Evolutionary conservation across 768 basidiomycete species (phyloP).

Genomic region (Phaffia tasmanica): DNA sequence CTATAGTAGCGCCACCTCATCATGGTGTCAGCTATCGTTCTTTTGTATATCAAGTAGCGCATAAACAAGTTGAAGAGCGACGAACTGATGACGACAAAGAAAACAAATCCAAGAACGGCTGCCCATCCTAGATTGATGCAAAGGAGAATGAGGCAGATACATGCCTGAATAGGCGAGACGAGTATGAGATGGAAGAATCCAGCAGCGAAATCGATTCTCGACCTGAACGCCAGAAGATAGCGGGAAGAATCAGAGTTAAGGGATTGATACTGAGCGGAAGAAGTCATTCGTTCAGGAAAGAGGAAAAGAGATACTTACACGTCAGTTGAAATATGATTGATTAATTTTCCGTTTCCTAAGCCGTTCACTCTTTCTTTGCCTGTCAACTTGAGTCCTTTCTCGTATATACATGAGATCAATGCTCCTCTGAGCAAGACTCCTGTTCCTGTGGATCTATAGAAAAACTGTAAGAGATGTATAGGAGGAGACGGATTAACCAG

Average conservation of each 20-base stretch:
- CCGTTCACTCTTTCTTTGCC: conserved; percentile 11
- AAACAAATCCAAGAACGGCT: conserved; percentile 20
- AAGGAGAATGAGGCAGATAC: conserved; percentile 21
- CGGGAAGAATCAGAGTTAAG: neutral
- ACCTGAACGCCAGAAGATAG: conserved; percentile 5
- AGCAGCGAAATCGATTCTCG: conserved; percentile 42
- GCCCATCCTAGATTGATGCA: conserved; percentile 48
- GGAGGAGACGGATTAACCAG: neutral
- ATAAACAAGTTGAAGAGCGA: too few species aligned
- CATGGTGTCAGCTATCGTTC: too few species aligned
- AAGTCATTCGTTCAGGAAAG: too few species aligned
- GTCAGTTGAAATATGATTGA: conserved; percentile 46
- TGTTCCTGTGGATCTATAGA: conserved; percentile 30
- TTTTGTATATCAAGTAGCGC: too few species aligned
- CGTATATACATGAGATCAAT: conserved; percentile 33
- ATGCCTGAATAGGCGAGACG: conserved; percentile 15
- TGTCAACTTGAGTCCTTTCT: conserved; percentile 13
- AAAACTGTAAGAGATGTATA: conserved; percentile 28
- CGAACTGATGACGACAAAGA: conserved; percentile 17
- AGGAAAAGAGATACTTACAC: conserved; percentile 34
- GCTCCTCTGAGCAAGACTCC: conserved; percentile 34
- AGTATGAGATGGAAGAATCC: conserved; percentile 43
- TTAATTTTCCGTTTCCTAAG: conserved; percentile 36
- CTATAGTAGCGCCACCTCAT: too few species aligned
- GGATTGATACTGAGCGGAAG: neutral